phyloP scores from a whole-genome alignment of 2,329 filamentous ascomycete species.

The Fusarium miscanthi region DNA sequence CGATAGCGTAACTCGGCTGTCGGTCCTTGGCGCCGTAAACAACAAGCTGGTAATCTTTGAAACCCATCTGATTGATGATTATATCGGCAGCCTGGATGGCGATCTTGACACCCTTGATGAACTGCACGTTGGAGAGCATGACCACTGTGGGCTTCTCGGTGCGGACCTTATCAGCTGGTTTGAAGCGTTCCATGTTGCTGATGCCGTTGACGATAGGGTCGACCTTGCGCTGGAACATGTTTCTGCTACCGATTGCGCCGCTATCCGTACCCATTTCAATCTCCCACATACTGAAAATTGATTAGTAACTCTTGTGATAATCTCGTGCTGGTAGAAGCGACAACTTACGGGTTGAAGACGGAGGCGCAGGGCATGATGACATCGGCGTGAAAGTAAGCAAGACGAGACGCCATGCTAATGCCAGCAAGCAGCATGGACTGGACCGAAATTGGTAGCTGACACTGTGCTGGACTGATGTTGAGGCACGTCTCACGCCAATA shows the following conservation, averaged over 20 bases:
- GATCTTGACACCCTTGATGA: slow-evolving; percentile 37
- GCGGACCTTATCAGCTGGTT: slow-evolving; percentile 31
- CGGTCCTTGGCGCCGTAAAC: slow-evolving; percentile 36
- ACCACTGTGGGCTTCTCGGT: slow-evolving; percentile 33
- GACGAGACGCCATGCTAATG: slow-evolving; percentile 31
- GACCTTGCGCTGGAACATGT: slow-evolving; percentile 33
- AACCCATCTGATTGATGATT: slow-evolving; percentile 33
- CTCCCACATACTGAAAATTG: slow-evolving; percentile 26
- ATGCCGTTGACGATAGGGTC: slow-evolving; percentile 39
- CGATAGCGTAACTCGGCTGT: slow-evolving; percentile 30
- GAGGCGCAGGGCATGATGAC: slow-evolving; percentile 38
- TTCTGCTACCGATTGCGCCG: slow-evolving; percentile 21
- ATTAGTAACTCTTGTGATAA: background rate
- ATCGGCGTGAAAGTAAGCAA: slow-evolving; percentile 37
- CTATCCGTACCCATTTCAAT: slow-evolving; percentile 34
- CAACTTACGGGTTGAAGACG: slow-evolving; percentile 36
- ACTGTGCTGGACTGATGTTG: slow-evolving; percentile 35
- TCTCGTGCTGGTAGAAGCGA: too few relatives aligned
- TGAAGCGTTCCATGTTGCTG: slow-evolving; percentile 35
- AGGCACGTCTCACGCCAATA: slow-evolving; percentile 36
- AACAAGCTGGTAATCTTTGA: slow-evolving; percentile 31
- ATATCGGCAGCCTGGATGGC: slow-evolving; percentile 36
- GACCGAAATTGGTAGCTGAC: slow-evolving; percentile 27
- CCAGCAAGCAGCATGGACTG: slow-evolving; percentile 34
- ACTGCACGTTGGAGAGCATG: slow-evolving; percentile 38